These are phyloP conservation scores for Takakia lepidozioides DNA, from an alignment of 225 moss, liverwort and hornwort species.

Conservation along the genomic window DNA sequence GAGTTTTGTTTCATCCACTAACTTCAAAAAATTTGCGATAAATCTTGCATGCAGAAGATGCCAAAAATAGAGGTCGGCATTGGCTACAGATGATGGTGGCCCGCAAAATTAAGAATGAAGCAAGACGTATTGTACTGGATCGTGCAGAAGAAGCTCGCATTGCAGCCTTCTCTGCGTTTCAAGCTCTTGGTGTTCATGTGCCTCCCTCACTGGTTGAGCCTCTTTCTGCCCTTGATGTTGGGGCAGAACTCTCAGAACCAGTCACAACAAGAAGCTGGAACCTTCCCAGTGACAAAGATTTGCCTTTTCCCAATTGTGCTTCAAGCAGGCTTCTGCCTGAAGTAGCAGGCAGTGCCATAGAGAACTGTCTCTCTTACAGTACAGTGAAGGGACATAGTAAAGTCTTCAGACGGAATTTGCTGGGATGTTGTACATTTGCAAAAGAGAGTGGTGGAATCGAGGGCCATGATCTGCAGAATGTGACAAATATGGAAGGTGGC, in stretches of 20 bases:
- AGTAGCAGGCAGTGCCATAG: too few relatives aligned
- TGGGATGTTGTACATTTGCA: too few relatives aligned
- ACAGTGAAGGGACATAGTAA: slow-evolving; percentile 1
- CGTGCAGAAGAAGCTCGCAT: slow-evolving; percentile 84
- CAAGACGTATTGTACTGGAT: slow-evolving; percentile 71
- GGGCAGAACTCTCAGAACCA: slow-evolving; percentile 12
- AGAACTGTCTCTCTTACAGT: too few relatives aligned
- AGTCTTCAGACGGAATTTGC: slow-evolving; percentile 7
- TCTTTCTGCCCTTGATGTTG: slow-evolving; percentile 20
- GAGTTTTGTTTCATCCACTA: too few relatives aligned
- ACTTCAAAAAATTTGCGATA: too few relatives aligned
- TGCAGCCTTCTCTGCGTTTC: slow-evolving; percentile 86
- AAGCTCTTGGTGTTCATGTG: slow-evolving; percentile 76
- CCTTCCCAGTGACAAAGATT: too few relatives aligned
- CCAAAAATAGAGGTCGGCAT: slow-evolving; percentile 54
- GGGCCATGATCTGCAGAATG: too few relatives aligned
- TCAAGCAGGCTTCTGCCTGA: slow-evolving; percentile 3
- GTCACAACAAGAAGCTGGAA: not conserved
- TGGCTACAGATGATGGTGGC: slow-evolving; percentile 65
- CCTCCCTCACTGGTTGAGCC: slow-evolving; percentile 41
- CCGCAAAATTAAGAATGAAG: slow-evolving; percentile 76
- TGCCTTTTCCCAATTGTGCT: slow-evolving; percentile 3
- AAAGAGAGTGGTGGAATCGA: too few relatives aligned
- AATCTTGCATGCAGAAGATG: slow-evolving; percentile 58
- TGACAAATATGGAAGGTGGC: too few relatives aligned